Percentiles rank a stretch among this genome's conserved stretches.
Conservation (phyloP, 106 monocot genomes). For the Allium cepa region DNA sequence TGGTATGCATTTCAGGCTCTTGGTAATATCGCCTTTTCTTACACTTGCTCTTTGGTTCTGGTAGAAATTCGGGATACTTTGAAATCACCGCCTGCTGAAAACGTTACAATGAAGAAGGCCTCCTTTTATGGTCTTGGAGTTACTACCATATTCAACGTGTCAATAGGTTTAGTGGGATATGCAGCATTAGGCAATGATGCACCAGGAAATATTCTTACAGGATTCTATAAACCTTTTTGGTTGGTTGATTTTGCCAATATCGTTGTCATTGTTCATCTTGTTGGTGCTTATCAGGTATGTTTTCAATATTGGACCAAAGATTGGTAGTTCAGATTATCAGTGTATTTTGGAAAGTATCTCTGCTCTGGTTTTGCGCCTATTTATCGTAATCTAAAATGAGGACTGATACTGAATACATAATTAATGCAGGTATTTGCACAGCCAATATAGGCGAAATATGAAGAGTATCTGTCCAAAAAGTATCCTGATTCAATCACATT, state of each 20-base stretch:
- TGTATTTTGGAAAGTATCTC: no score
- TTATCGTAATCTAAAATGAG: no score
- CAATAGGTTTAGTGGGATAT: slow-evolving; percentile 52
- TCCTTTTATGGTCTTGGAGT: neutral
- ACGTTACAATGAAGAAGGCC: slow-evolving; percentile 54
- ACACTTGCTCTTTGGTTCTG: slow-evolving; percentile 47
- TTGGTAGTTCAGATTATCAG: neutral
- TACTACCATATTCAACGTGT: slow-evolving; percentile 52
- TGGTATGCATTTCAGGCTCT: slow-evolving; percentile 64
- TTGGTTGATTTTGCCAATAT: slow-evolving; percentile 54
- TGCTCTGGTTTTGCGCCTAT: no score
- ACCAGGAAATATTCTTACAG: slow-evolving; percentile 55
- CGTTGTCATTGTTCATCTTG: slow-evolving; percentile 48
- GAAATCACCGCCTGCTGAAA: slow-evolving; percentile 58
- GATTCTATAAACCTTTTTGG: slow-evolving; percentile 44
- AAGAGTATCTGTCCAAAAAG: slow-evolving; percentile 13
- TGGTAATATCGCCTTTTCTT: slow-evolving; percentile 67
- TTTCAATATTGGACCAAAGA: neutral
- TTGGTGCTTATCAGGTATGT: slow-evolving; percentile 48
- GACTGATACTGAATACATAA: no score
- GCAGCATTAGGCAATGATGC: slow-evolving; percentile 61
- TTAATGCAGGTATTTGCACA: slow-evolving; percentile 46
- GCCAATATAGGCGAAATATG: slow-evolving; percentile 37
- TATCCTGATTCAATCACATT: slow-evolving; percentile 55
- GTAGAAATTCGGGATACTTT: slow-evolving; percentile 76